Evolutionary conservation across 2,329 filamentous ascomycete species (phyloP), one percentile per base, ranked within the genome.

Genomic region (Lasiodiplodia citricola): DNA sequence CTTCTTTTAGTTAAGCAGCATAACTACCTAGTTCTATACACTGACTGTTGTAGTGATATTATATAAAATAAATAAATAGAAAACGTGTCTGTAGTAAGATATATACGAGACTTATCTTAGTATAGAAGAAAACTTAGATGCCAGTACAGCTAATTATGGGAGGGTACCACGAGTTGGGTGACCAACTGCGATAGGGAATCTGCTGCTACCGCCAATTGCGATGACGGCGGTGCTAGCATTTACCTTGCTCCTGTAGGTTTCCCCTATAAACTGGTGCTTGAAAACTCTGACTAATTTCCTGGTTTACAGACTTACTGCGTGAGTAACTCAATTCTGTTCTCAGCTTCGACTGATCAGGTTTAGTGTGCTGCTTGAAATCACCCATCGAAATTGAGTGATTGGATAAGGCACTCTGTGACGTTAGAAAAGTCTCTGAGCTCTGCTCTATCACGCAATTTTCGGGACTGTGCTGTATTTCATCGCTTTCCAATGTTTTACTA

Each of bases 381-480:
- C 8, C 31, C 31, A 10, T 35, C 0, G 7, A 35, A 2, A 10
- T 35, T 35, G 0, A 35, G 31, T 35, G 1, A 10, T 35, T 35
- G 31, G 31, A 35, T 35, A 1, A 35, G 1, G 31, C 2, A 35
- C 31, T 10, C 31, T 1, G 31, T 3, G 1, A 10, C 31, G 2
- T 0, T 35, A 0, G 31, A 1, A 1, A 35, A 35, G 8, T 35
- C 8, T 35, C 31, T 35, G 0, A 1, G 7, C 31, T 0, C 31
- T 35, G 31, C 31, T 1, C 2, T 7, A 10, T 8, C 1, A 2
- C 2, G 28, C 2, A 35, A 35, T 35, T 35, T 10, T 5, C 4
- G 8, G 7, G 8, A 2, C 1, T 10, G 7, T 35, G 8, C 28
- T 5, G 7, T 31, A 8, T 31, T 8, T 31, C 7, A 2, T 8